A percentile compares a stretch with the other conserved stretches of the same genome.
Evolutionary conservation across 257 asterid genomes (phyloP).

Genomic region (Ballota nigra): DNA sequence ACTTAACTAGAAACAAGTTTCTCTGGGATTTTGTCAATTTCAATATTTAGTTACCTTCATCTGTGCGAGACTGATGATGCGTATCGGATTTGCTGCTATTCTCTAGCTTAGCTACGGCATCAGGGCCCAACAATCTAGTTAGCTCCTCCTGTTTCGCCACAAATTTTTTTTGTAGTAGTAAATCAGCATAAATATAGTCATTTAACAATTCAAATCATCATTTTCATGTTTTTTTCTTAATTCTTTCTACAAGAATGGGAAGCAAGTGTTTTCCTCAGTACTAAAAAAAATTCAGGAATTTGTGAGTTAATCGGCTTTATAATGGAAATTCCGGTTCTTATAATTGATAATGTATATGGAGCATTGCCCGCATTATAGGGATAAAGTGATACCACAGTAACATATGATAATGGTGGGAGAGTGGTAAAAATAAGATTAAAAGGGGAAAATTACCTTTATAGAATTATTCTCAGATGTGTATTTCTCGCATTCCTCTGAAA

Average conservation of each 20-base stretch:
- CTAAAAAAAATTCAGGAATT: not conserved
- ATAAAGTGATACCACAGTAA: not conserved
- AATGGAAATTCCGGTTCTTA: not conserved
- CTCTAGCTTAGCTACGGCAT: constrained; percentile 52
- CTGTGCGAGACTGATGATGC: constrained; percentile 37
- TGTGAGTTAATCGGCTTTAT: not conserved
- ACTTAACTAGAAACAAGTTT: constrained; percentile 19
- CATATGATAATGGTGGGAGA: not conserved
- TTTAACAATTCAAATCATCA: not conserved
- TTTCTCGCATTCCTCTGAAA: constrained; percentile 82
- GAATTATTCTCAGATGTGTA: constrained; percentile 64
- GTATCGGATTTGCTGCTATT: constrained; percentile 28
- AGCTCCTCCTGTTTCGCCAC: constrained; percentile 64
- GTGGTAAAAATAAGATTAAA: not conserved
- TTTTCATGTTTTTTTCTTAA: not conserved
- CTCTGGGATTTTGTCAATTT: not conserved
- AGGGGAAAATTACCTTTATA: constrained; percentile 44
- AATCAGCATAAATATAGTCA: not conserved
- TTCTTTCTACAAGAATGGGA: not conserved
- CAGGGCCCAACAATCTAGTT: constrained; percentile 57
- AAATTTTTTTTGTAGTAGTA: not conserved
- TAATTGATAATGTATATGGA: not conserved
- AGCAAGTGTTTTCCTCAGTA: not conserved
- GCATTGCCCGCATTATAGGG: not conserved
- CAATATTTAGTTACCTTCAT: constrained; percentile 41